Evolutionary conservation across 2,329 filamentous ascomycete genomes (phyloP).

Genomic region (Penicillium sclerotiorum): DNA sequence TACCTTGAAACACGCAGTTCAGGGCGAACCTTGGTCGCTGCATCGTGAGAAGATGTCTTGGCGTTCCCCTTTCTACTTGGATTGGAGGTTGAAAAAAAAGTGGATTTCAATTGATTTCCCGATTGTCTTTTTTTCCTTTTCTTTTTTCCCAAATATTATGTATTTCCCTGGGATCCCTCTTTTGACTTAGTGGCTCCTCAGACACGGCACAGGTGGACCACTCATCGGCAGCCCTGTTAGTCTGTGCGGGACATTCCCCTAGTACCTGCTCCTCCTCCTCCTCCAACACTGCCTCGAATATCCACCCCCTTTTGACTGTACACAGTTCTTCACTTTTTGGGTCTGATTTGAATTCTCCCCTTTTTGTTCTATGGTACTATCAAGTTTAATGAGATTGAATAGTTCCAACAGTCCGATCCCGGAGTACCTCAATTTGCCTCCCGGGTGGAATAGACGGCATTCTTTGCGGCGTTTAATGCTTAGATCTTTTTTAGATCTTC

Average conservation of each 20-base stretch:
- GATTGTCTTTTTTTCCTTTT: not conserved
- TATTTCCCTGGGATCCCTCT: conserved; percentile 9
- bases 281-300: conserved; percentile 5
- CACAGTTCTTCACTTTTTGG: not conserved
- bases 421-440: conserved; percentile 4
- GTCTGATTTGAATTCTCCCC: conserved; percentile 23
- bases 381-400: no score
- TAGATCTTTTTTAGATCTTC: conserved; percentile 24
- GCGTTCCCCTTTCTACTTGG: conserved; percentile 22
- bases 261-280: conserved; percentile 3
- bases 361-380: not conserved
- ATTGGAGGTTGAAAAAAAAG: not conserved
- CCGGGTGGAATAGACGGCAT: not conserved
- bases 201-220: conserved; percentile 28
- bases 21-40: conserved; percentile 36
- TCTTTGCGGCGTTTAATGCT: conserved; percentile 3
- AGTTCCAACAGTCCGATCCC: conserved; percentile 18
- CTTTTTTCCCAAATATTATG: not conserved
- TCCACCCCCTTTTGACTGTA: conserved; percentile 2
- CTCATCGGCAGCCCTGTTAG: conserved; percentile 12
- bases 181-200: conserved; percentile 10
- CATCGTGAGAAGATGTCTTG: conserved; percentile 33
- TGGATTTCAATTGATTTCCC: not conserved
- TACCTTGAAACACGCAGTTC: conserved; percentile 34
- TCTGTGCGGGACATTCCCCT: conserved; percentile 25